A percentile compares a stretch with the other conserved stretches of the same genome.
phyloP scores from a whole-genome alignment of 768 basidiomycete species.

The Fomitopsis serialis region DNA sequence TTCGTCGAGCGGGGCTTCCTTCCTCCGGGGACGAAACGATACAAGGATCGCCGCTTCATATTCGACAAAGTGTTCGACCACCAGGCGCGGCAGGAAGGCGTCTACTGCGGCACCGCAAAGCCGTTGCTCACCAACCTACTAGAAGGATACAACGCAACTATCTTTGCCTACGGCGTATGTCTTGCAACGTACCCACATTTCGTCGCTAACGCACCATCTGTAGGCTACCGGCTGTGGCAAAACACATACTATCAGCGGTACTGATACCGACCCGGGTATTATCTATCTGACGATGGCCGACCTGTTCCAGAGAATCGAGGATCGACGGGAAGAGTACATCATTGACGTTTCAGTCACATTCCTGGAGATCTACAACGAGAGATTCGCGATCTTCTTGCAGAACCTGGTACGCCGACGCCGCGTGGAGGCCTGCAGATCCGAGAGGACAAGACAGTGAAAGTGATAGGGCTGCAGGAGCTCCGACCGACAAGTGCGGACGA shows the following conservation, averaged over 20 bases:
- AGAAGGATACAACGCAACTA: slow-evolving; percentile 94
- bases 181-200: neutral
- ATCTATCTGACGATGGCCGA: slow-evolving; percentile 98
- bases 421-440: slow-evolving; percentile 89
- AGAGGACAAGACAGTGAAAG: slow-evolving; percentile 91
- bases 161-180: slow-evolving; percentile 96
- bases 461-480: slow-evolving; percentile 79
- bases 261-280: slow-evolving; percentile 81
- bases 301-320: slow-evolving; percentile 89
- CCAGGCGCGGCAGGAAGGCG: slow-evolving; percentile 76
- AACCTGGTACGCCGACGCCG: slow-evolving; percentile 55
- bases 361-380: slow-evolving; percentile 99
- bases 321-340: slow-evolving; percentile 78
- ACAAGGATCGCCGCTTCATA: slow-evolving; percentile 96
- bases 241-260: slow-evolving; percentile 97
- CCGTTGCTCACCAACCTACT: slow-evolving; percentile 81
- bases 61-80: slow-evolving; percentile 91
- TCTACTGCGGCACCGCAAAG: slow-evolving; percentile 82
- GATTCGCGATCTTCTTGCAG: slow-evolving; percentile 90
- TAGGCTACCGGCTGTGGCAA: slow-evolving; percentile 99
- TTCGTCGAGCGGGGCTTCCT: slow-evolving; percentile 84
- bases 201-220: neutral
- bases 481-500: slow-evolving; percentile 82
- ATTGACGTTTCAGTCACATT: slow-evolving; percentile 91
- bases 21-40: slow-evolving; percentile 84